These are phyloP conservation scores for Nakazawaea anatomiae DNA, from an alignment of 805 yeast genomes.

Conservation along the genomic window DNA sequence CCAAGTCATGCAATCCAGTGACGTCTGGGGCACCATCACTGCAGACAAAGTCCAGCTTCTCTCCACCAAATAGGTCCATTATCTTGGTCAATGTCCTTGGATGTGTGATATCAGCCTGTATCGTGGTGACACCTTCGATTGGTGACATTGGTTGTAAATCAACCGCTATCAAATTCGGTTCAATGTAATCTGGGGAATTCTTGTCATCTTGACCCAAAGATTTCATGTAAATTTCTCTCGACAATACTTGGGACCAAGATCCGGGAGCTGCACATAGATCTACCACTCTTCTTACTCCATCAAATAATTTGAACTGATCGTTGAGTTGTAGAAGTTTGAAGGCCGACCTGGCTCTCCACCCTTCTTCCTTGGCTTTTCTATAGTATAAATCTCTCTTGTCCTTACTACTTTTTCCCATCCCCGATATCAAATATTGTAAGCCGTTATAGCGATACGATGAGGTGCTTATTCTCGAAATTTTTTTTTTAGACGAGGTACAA, in stretches of 20 bases:
- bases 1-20: slow-evolving; percentile 93
- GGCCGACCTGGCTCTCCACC: slow-evolving; percentile 97
- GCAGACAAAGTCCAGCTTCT: slow-evolving; percentile 91
- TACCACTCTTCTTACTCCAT: slow-evolving; percentile 75
- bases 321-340: slow-evolving; percentile 87
- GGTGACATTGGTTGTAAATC: slow-evolving; percentile 98
- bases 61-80: slow-evolving; percentile 79
- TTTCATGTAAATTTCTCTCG: slow-evolving; percentile 54
- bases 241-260: slow-evolving; percentile 95
- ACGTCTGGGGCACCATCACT: slow-evolving; percentile 99
- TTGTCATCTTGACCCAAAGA: slow-evolving; percentile 20
- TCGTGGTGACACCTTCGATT: slow-evolving; percentile 79
- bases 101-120: slow-evolving; percentile 97
- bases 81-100: slow-evolving; percentile 80
- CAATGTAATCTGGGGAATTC: slow-evolving; percentile 24
- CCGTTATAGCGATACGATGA: too few relatives aligned
- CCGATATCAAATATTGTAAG: too few relatives aligned
- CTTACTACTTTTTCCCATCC: slow-evolving; percentile 91
- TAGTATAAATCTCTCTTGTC: slow-evolving; percentile 91
- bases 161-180: slow-evolving; percentile 82
- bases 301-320: slow-evolving; percentile 80
- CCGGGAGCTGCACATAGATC: slow-evolving; percentile 99
- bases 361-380: slow-evolving; percentile 94
- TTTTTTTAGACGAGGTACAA: neutral
- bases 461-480: neutral